Evolutionary conservation across 129 eudicot genomes (phyloP).

Genomic region (Lactuca saligna): DNA sequence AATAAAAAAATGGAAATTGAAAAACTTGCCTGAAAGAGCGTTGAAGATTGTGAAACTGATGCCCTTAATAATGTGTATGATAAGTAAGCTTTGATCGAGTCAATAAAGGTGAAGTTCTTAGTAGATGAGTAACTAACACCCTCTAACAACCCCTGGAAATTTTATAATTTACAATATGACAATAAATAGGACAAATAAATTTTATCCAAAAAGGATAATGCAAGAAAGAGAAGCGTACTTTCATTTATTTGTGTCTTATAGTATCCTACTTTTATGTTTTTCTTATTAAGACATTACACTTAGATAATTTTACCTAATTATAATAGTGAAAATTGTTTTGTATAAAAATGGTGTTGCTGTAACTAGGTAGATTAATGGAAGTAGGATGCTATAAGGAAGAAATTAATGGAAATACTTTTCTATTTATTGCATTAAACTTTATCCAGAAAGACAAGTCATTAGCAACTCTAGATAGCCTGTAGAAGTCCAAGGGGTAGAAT

Average conservation of each 20-base stretch:
- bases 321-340: too few species aligned
- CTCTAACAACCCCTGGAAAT: constrained; percentile 68
- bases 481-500: constrained; percentile 84
- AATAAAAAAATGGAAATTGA: constrained; percentile 10
- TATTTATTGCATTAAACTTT: too few species aligned
- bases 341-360: too few species aligned
- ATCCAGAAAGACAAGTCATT: constrained; percentile 14
- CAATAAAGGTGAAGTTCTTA: constrained; percentile 72
- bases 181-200: too few species aligned
- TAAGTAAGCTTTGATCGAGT: constrained; percentile 85
- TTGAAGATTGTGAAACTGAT: constrained; percentile 63
- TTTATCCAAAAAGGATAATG: background rate
- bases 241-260: too few species aligned
- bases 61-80: constrained; percentile 82
- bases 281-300: too few species aligned
- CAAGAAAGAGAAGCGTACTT: too few species aligned
- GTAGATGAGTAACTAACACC: constrained; percentile 80
- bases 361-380: too few species aligned
- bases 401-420: too few species aligned
- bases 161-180: background rate
- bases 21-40: constrained; percentile 65
- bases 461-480: constrained; percentile 51
- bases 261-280: too few species aligned
- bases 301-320: too few species aligned
- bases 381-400: too few species aligned